Conservation (phyloP, 2,329 filamentous ascomycete species). For the Metarhizium robertsii region DNA sequence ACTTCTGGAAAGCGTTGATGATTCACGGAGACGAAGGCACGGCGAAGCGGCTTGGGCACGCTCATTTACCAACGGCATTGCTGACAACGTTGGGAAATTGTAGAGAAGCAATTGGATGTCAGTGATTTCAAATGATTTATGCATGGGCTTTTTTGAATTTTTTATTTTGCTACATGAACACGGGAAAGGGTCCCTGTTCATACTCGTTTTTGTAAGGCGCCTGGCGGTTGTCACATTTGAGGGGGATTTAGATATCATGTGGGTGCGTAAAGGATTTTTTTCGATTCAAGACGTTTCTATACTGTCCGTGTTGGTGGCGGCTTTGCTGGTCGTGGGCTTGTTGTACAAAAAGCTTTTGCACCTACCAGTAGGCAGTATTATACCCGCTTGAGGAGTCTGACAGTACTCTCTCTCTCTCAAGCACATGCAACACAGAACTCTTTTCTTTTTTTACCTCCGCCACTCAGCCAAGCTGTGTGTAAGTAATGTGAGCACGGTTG, state of each 20-base stretch:
- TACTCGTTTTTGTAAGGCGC: background rate
- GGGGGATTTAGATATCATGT: background rate
- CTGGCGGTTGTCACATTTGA: background rate
- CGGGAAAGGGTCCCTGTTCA: background rate
- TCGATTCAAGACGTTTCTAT: background rate
- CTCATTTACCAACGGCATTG: background rate
- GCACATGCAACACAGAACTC: background rate
- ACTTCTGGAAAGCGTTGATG: background rate
- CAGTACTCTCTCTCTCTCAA: background rate
- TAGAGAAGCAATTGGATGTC: background rate
- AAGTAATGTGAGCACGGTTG: too few relatives aligned
- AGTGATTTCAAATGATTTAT: background rate
- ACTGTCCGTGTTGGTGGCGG: background rate
- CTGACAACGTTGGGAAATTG: background rate
- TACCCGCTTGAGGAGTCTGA: conserved; percentile 1
- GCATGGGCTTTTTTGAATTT: background rate
- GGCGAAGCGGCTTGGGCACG: background rate
- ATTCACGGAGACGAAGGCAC: background rate
- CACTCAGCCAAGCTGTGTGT: too few relatives aligned
- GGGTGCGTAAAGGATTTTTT: background rate
- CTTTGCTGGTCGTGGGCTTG: background rate
- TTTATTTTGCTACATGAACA: background rate
- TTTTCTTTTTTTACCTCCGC: background rate
- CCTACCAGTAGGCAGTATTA: conserved; percentile 1
- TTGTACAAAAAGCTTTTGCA: background rate